Evolutionary conservation across 139 green algal genomes (phyloP), one percentile per base, ranked within the genome.

Genomic region (Penium margaritaceum): DNA sequence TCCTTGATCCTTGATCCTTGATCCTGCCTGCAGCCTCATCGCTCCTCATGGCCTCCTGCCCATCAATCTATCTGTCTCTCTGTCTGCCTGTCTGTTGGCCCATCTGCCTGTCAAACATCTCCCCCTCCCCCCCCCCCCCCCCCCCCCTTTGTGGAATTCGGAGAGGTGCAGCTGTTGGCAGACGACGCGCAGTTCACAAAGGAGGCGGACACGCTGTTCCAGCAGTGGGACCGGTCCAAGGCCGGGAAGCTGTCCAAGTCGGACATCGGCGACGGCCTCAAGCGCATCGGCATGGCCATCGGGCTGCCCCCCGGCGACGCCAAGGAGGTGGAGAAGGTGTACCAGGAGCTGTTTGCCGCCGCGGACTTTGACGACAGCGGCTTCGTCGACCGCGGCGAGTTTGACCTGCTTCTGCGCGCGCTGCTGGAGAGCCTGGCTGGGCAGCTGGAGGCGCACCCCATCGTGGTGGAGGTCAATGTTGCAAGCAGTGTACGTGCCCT

Each of bases 371-470:
- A 77, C 29, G 1, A 29, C 35, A 75, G 33, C 15, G 70, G 70
- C 19, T 60, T 77, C 35, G 63, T 77, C n/a, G 61, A 76, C n/a
- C n/a, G 51, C 35, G 58, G 0, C 1, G 70, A 77, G 63, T 77
- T 77, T 41, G 24, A 19, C 0, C 30, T 64, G 34, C 30, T 77
- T 19, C 34, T 76, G 1, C 43, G 47, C 6, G 27, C 61, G 24
- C 35, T 77, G n/a, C 63, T 77, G 1, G 68, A 30, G 36, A 33
- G 15, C 37, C 24, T 77, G 29, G 58, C 70, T 5, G 0, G 2
- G 38, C n/a, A 75, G 34, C 70, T 77, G 46, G 70, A 77, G 61
- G 29, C 6, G 19, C 30, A 77, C 43, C 70, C 70, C 63, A 76
- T 77, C 70, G 27, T 78, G 6, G 14, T 77, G 19, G 61, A 68